These are phyloP conservation scores for Rutstroemia sp. DNA, from an alignment of 2,329 filamentous ascomycete species.

Conservation along the genomic window DNA sequence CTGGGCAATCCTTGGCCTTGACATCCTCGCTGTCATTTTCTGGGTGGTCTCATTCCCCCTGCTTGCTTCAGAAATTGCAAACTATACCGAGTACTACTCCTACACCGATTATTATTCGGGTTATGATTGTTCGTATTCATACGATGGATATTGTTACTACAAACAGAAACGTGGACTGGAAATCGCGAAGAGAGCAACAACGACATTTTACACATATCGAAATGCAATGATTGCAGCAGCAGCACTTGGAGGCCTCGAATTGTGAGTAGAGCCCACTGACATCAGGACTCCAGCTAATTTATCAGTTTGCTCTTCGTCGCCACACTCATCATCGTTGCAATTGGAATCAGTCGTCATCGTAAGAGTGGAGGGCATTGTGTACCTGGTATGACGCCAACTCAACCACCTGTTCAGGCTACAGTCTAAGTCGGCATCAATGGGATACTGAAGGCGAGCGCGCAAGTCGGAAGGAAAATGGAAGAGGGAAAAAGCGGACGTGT, in stretches of 20 bases:
- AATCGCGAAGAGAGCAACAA: background rate
- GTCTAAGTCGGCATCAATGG: too few relatives aligned
- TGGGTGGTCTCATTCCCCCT: background rate
- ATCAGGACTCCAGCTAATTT: background rate
- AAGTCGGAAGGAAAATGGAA: too few relatives aligned
- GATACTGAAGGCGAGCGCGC: too few relatives aligned
- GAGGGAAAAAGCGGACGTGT: too few relatives aligned
- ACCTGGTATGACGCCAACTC: background rate
- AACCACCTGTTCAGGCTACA: background rate
- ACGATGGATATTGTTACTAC: background rate
- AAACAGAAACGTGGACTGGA: background rate
- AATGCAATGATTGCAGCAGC: background rate
- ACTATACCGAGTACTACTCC: background rate
- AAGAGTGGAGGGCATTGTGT: conserved; percentile 1
- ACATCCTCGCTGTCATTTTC: background rate
- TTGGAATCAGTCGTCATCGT: background rate
- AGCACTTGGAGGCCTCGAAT: background rate
- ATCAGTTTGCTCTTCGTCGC: background rate
- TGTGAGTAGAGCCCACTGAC: background rate
- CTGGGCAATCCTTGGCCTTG: conserved; percentile 5
- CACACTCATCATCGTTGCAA: background rate
- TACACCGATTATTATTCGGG: background rate
- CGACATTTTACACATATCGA: background rate
- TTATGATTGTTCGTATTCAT: background rate
- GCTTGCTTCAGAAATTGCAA: background rate